A percentile compares a stretch with the other conserved stretches of the same genome.
These are phyloP conservation scores for Scedosporium minutisporum DNA, from an alignment of 2,329 filamentous ascomycete species.

Conservation along the genomic window DNA sequence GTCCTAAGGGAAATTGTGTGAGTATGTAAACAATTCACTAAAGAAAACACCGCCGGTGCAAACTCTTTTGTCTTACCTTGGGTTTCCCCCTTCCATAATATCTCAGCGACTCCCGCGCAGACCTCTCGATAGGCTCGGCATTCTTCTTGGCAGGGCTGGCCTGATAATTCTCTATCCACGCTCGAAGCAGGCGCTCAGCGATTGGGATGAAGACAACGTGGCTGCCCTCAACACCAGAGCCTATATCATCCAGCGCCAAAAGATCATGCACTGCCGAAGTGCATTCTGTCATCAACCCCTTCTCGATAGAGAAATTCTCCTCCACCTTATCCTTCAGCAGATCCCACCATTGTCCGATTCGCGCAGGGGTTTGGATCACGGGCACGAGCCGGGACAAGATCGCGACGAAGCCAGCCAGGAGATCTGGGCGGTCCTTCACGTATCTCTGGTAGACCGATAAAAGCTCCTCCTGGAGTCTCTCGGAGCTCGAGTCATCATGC, in stretches of 20 bases:
- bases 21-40: neutral
- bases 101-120: constrained; percentile 42
- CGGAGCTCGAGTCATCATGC: constrained; percentile 58
- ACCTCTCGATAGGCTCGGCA: constrained; percentile 37
- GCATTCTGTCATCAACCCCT: constrained; percentile 53
- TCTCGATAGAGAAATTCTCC: constrained; percentile 49
- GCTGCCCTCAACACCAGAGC: constrained; percentile 32
- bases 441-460: constrained; percentile 55
- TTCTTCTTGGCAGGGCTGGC: constrained; percentile 4
- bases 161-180: constrained; percentile 43
- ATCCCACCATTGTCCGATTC: constrained; percentile 65
- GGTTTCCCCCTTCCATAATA: constrained; percentile 60
- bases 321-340: constrained; percentile 25
- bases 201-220: constrained; percentile 38
- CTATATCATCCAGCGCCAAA: constrained; percentile 51
- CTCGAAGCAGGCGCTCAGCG: constrained; percentile 43
- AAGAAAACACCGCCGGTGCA: no score
- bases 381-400: constrained; percentile 56
- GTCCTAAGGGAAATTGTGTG: constrained; percentile 30
- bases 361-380: constrained; percentile 50
- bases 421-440: constrained; percentile 45
- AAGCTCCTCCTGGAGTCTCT: constrained; percentile 66
- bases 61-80: constrained; percentile 25
- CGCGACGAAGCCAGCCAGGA: constrained; percentile 58
- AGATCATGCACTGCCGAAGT: constrained; percentile 55